Base-by-base conservation (phyloP, 495 filamentous ascomycete genomes). In the Penicillium waksmanii region DNA sequence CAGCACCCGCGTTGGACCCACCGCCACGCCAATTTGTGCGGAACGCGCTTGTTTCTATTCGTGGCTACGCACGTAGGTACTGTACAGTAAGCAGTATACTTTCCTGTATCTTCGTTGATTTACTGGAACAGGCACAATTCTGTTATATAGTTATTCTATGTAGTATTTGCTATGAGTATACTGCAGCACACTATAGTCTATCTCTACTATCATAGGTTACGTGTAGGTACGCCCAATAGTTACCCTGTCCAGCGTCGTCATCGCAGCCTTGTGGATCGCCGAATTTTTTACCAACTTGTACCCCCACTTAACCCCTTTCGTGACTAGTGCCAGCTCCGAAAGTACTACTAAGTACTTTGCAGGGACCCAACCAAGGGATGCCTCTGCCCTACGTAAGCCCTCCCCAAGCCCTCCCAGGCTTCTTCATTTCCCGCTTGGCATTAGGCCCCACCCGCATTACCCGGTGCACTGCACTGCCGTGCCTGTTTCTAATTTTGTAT, bases 11-110 rank as follows among this genome's bases (percentile, higher is more conserved):
- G 23, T 3, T 23, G 33, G 35, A 46, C 53, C 50, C 63, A 60
- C 53, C 56, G 53, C 65, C 64, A 67, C 64, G 57, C 46, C 21
- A 48, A 48, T 48, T 48, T 48, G 46, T 27, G 21, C 46, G 46
- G 46, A 27, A 48, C 46, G 23, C 46, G 23, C 56, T 61, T 55
- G 66, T 56, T 71, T 65, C 68, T 71, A 71, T 71, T 71, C 58
- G 55, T 58, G 64, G 56, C 4, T 38, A 44, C 12, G 15, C 9
- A 40, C 36, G 27, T 25, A 10, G 35, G 35, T 38, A 38, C 35
- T 38, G 9, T 5, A 25, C 5, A 5, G n/a, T n/a, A 25, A 25
- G 25, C 5, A 25, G 25, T 25, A 25, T 25, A 25, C 25, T 25
- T 2, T 5, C 5, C 5, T n/a, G n/a, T n/a, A n/a, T n/a, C n/a